Conservation (phyloP, 352 stramenopile species). For the Pythium dissotocum region DNA sequence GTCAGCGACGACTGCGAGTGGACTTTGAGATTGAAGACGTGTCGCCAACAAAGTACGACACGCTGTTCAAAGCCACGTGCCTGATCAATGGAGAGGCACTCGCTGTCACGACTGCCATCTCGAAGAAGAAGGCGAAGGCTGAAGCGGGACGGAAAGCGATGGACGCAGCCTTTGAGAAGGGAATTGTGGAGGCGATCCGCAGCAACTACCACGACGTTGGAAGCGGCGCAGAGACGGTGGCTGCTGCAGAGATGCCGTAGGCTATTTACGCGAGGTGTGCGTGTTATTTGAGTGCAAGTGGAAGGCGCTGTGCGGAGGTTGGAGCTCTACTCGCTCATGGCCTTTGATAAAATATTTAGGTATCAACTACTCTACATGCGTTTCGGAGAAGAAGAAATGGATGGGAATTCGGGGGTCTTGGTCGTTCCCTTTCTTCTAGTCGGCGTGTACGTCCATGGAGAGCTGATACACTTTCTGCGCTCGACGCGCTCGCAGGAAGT, state of each 20-base stretch:
- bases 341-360: conserved; percentile 24
- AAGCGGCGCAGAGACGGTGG: background rate
- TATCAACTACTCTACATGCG: conserved; percentile 37
- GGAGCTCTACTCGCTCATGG: conserved; percentile 1
- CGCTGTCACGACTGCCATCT: conserved; percentile 37
- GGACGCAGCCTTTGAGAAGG: conserved; percentile 61
- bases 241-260: conserved; percentile 15
- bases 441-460: conserved; percentile 82
- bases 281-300: background rate
- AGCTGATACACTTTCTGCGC: conserved; percentile 89
- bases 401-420: background rate
- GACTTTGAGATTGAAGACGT: conserved; percentile 55
- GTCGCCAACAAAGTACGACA: conserved; percentile 34
- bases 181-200: conserved; percentile 10
- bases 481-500: conserved; percentile 72
- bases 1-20: conserved; percentile 43
- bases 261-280: conserved; percentile 10
- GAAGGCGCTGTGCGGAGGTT: background rate
- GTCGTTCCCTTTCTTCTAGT: conserved; percentile 35
- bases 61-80: conserved; percentile 55
- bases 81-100: conserved; percentile 50
- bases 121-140: conserved; percentile 85
- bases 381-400: conserved; percentile 7
- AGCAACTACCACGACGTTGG: background rate
- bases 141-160: conserved; percentile 68